phyloP scores from a whole-genome alignment of 768 basidiomycete species.

The Rhodotorula paludigena region DNA sequence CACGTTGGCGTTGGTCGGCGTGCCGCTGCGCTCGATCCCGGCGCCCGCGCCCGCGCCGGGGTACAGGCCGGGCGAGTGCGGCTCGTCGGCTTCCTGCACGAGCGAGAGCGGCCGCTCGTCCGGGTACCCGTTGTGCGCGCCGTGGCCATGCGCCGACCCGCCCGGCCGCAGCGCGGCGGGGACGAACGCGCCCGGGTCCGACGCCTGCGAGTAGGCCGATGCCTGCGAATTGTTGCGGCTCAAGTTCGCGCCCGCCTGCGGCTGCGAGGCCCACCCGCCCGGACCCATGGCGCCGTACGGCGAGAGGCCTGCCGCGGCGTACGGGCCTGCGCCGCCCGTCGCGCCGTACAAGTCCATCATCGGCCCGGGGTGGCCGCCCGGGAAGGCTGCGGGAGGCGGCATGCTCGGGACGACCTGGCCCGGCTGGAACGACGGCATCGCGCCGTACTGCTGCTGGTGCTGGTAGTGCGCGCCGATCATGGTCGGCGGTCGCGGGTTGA shows the following conservation, averaged over 20 bases:
- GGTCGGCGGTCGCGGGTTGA: slow-evolving; percentile 30
- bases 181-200: not conserved
- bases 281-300: not conserved
- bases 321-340: not conserved
- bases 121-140: slow-evolving; percentile 8
- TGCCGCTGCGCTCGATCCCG: slow-evolving; percentile 25
- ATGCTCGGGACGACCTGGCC: slow-evolving; percentile 24
- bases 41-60: not conserved
- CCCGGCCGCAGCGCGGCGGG: slow-evolving; percentile 9
- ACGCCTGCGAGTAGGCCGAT: slow-evolving; percentile 22
- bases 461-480: slow-evolving; percentile 29
- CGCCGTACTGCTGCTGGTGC: slow-evolving; percentile 10
- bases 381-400: not conserved
- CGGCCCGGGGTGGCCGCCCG: not conserved
- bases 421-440: slow-evolving; percentile 34
- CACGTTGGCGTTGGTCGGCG: slow-evolving; percentile 39
- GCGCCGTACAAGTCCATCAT: slow-evolving; percentile 3
- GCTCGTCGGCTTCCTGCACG: not conserved
- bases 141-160: slow-evolving; percentile 3
- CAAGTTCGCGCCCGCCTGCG: not conserved
- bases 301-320: not conserved
- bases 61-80: not conserved
- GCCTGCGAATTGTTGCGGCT: slow-evolving; percentile 13
- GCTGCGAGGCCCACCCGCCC: slow-evolving; percentile 4
- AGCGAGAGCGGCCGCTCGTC: slow-evolving; percentile 7